Evolutionary conservation across 192 early-diverging fungal genomes (phyloP), one percentile per base, ranked within the genome.

Genomic region (Linnemannia schmuckeri): DNA sequence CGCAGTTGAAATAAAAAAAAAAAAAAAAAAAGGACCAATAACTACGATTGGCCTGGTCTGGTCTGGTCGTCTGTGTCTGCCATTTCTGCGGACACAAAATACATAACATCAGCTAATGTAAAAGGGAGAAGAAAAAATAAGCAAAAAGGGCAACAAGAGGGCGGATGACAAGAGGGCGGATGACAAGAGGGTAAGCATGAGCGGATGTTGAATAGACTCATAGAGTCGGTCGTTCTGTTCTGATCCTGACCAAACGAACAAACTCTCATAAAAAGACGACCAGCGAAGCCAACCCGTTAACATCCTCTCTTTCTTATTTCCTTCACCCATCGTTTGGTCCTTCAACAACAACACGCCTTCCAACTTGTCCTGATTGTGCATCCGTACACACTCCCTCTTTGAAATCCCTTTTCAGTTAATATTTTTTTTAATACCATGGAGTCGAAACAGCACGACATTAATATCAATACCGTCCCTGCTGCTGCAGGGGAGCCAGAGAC

Each of bases 1-100:
- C 57, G 57, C n/a, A 61, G 57, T 61, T 61, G 57, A n/a, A n/a
- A n/a, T 24, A 61, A 55, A 55, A 55, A 55, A 17, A 55, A 61
- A 24, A 57, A 24, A 6, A 61, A 27, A 8, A 13, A 13, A 37
- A 37, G 37, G 37, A 37, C 37, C 37, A 37, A 37, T 37, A 37
- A 46, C 44, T 10, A 46, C 44, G 9, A 46, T 12, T 46, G 37
- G 37, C 37, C 37, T 44, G 49, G 15, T 52, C 49, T 52, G 47
- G 47, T 49, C 47, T 63, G 57, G 57, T 63, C 57, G 57, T 44
- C 42, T 44, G 42, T 44, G 42, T n/a, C 57, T 61, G 57, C 30
- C n/a, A 5, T 8, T 8, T 61, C 57, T 66, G 61, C 61, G 30
- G 61, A 66, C 61, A 33, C n/a, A 27, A 9, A 66, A 66, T 1